phyloP scores from a whole-genome alignment of 1,284 basidiomycete genomes.

The Inonotus hispidus region DNA sequence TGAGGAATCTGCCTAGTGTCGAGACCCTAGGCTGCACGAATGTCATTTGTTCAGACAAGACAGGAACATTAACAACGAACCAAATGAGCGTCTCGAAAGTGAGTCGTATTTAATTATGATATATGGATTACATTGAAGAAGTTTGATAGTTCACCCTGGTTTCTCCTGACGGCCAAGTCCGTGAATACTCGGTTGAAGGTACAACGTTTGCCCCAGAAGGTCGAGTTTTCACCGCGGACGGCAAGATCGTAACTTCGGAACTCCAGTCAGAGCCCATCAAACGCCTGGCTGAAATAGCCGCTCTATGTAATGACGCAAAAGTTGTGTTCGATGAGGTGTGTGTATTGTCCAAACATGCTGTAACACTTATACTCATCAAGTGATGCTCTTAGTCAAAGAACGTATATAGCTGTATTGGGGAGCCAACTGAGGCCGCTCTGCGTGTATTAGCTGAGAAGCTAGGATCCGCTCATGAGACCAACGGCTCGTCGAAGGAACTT shows the following conservation, averaged over 20 bases:
- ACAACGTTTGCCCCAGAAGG: conserved; percentile 87
- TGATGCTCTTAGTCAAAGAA: conserved; percentile 56
- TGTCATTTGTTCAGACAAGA: conserved; percentile 97
- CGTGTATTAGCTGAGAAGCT: conserved; percentile 92
- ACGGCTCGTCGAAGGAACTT: conserved; percentile 50
- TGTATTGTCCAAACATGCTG: background rate
- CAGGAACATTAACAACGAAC: conserved; percentile 92
- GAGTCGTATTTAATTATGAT: conserved; percentile 23
- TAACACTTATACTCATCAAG: background rate
- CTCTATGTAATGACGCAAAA: conserved; percentile 91
- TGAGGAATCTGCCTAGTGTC: conserved; percentile 91
- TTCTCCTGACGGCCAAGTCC: conserved; percentile 47
- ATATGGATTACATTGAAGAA: conserved; percentile 18
- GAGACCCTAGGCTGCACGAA: conserved; percentile 96
- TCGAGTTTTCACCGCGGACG: conserved; percentile 58
- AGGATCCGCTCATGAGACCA: conserved; percentile 34
- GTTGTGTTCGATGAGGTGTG: conserved; percentile 78
- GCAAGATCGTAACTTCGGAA: conserved; percentile 50
- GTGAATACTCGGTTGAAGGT: conserved; percentile 81
- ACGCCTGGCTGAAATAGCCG: conserved; percentile 81
- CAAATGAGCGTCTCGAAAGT: conserved; percentile 93
- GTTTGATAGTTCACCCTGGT: conserved; percentile 66
- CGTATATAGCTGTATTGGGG: conserved; percentile 81
- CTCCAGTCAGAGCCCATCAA: conserved; percentile 70
- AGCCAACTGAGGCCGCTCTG: conserved; percentile 95